A percentile compares a stretch with the other conserved stretches of the same genome.
These are phyloP conservation scores for Russula lepida DNA, from an alignment of 768 basidiomycete species.

Conservation along the genomic window DNA sequence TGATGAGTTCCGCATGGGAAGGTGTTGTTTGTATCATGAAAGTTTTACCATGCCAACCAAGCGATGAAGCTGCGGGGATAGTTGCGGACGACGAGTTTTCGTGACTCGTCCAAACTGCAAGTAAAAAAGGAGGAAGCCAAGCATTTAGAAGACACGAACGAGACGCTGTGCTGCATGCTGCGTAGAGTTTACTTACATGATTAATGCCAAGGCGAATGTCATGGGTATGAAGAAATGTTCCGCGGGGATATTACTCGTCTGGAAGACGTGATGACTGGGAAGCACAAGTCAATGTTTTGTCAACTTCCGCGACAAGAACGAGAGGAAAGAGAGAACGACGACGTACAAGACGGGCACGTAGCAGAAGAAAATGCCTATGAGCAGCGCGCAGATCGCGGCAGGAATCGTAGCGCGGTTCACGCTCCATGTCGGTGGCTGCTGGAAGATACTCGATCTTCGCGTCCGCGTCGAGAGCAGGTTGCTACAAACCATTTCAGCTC, in stretches of 20 bases:
- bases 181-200: constrained; percentile 21
- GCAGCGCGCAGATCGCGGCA: constrained; percentile 37
- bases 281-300: neutral
- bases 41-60: constrained; percentile 13
- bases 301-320: neutral
- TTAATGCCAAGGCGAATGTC: constrained; percentile 31
- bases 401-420: constrained; percentile 33
- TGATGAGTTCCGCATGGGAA: neutral
- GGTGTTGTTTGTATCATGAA: neutral
- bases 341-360: constrained; percentile 34
- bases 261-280: constrained; percentile 39
- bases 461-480: constrained; percentile 50
- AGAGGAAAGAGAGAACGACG: neutral
- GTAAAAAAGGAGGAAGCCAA: neutral
- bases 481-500: neutral
- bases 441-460: constrained; percentile 45
- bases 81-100: constrained; percentile 15
- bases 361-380: constrained; percentile 38
- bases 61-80: constrained; percentile 16
- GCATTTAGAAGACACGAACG: neutral
- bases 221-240: constrained; percentile 47
- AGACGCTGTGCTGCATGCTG: neutral
- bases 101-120: constrained; percentile 17
- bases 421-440: constrained; percentile 44
- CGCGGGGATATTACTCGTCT: constrained; percentile 37